A percentile compares a stretch with the other conserved stretches of the same genome.
Evolutionary conservation across 2,329 filamentous ascomycete genomes (phyloP).

Genomic region (Laburnicola sp.): DNA sequence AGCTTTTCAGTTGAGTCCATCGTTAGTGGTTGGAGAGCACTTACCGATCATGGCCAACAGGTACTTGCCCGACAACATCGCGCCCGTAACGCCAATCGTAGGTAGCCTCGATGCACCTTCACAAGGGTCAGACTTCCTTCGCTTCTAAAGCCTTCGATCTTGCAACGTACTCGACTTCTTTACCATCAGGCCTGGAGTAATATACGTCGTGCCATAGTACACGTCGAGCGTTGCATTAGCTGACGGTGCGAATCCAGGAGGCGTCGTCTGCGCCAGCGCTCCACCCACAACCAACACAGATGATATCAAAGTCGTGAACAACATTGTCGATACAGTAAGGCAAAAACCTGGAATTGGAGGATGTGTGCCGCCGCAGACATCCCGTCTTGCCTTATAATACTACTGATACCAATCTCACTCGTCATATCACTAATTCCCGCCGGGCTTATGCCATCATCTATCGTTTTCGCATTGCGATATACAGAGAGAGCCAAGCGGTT

Average conservation of each 20-base stretch:
- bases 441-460: background rate
- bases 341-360: background rate
- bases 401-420: slow-evolving; percentile 2
- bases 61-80: slow-evolving; percentile 30
- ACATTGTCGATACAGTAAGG: background rate
- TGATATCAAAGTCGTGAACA: background rate
- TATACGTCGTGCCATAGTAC: slow-evolving; percentile 35
- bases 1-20: background rate
- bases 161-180: slow-evolving; percentile 31
- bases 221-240: slow-evolving; percentile 32
- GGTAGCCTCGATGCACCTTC: slow-evolving; percentile 25
- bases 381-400: slow-evolving; percentile 4
- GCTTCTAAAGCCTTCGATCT: background rate
- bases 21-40: background rate
- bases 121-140: background rate
- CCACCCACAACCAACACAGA: background rate
- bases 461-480: background rate
- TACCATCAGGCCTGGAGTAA: slow-evolving; percentile 32
- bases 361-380: background rate
- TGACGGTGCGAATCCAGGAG: slow-evolving; percentile 27
- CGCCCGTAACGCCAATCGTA: slow-evolving; percentile 29
- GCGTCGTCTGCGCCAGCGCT: slow-evolving; percentile 20
- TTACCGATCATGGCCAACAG: slow-evolving; percentile 36
- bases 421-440: background rate
- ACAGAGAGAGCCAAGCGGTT: background rate